These are phyloP conservation scores for Sporobolomyces pararoseus DNA, from an alignment of 768 basidiomycete species.

Conservation along the genomic window DNA sequence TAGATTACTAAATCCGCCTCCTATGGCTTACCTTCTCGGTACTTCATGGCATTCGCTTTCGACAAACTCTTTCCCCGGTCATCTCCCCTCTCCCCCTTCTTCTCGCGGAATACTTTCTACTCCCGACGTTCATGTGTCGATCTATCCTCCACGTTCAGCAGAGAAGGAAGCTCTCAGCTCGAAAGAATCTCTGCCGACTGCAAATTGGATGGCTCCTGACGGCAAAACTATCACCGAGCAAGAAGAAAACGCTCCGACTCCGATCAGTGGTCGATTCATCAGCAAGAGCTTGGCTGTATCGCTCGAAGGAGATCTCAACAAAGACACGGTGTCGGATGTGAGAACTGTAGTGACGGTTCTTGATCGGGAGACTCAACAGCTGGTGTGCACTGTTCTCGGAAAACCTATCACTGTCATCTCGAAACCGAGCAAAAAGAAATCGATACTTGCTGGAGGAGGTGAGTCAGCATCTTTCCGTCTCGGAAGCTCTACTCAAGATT, in stretches of 20 bases:
- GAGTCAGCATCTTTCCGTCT: constrained; percentile 36
- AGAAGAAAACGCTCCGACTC: constrained; percentile 68
- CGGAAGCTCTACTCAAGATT: constrained; percentile 17
- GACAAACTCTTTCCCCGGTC: constrained; percentile 36
- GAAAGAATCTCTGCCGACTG: constrained; percentile 54
- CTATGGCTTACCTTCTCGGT: constrained; percentile 39
- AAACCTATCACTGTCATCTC: constrained; percentile 97
- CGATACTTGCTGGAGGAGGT: constrained; percentile 82
- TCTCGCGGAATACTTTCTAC: constrained; percentile 59
- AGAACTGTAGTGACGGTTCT: constrained; percentile 85
- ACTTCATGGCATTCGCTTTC: constrained; percentile 37
- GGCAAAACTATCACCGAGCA: constrained; percentile 72
- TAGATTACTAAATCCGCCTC: constrained; percentile 41
- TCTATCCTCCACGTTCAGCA: constrained; percentile 71
- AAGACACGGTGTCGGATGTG: constrained; percentile 89
- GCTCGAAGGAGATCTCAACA: constrained; percentile 58
- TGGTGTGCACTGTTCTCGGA: constrained; percentile 84
- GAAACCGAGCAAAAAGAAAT: constrained; percentile 95
- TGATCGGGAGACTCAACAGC: constrained; percentile 65
- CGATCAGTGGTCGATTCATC: constrained; percentile 86
- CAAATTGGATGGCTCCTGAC: constrained; percentile 80
- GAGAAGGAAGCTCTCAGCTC: constrained; percentile 51
- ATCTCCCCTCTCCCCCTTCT: constrained; percentile 66
- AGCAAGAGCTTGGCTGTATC: constrained; percentile 94
- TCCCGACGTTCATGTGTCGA: constrained; percentile 76